Evolutionary conservation across 805 yeast species (phyloP), one percentile per base, ranked within the genome.

Genomic region (Cyberlindnera xylosilytica): DNA sequence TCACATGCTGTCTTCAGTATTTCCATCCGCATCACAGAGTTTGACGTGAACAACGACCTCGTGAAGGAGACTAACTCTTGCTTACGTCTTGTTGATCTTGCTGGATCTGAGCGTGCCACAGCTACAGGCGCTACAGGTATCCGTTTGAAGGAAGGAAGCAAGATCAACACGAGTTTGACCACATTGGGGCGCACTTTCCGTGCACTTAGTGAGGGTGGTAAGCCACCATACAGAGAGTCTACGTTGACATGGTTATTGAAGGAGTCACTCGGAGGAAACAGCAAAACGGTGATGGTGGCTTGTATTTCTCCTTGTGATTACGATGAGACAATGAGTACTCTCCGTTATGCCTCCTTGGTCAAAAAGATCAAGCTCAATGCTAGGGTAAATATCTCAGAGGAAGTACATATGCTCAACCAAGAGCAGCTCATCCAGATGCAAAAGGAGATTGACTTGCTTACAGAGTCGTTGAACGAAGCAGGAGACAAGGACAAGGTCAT

Each of bases 281-380:
- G 93, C n/a, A 85, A 83, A 55, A 89, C 95, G 0, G 82, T 83
- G 1, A 79, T 88, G 84, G 74, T 88, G n/a, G 93, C 93, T 17
- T 87, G 95, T 58, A 70, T 88, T 0, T 80, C 95, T 0, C 95
- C 95, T 0, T 70, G 78, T 15, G 91, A 84, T 53, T 82, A 78
- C 59, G 90, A 85, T 17, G 95, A 87, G 54, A 80, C 88, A 0
- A 60, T 80, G 51, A 83, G 86, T 31, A 87, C 95, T 0, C 64
- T 87, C 44, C 68, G 89, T 47, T 87, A 87, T 58, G 95, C 95
- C 1, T 82, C 79, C 17, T 78, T 83, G 44, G 91, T 88, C 3
- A 83, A 85, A 57, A 69, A 70, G 50, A 84, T 87, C 50, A 74
- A 73, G 42, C 81, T 87, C 26, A 62, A 63, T 16, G 95, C 91